Evolutionary conservation across 2,329 filamentous ascomycete genomes (phyloP).

Genomic region (Hymenoscyphus linearis): DNA sequence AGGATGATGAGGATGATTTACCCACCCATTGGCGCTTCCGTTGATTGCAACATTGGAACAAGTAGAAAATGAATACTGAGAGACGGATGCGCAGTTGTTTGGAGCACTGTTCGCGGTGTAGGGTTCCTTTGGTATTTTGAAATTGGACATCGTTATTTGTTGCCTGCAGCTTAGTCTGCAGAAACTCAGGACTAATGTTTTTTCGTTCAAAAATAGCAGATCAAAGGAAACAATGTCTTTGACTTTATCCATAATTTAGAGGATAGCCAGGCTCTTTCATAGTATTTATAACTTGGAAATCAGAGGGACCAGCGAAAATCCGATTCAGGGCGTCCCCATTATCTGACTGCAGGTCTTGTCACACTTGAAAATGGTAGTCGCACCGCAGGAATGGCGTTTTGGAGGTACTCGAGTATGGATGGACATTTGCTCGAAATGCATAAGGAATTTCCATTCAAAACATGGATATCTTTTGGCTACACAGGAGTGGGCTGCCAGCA

Average conservation of each 20-base stretch:
- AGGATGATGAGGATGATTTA: neutral
- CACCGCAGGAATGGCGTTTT: no score
- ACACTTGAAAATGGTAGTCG: no score
- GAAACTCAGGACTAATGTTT: neutral
- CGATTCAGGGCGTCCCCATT: no score
- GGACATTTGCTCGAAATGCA: no score
- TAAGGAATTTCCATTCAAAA: no score
- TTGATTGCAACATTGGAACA: neutral
- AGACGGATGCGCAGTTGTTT: neutral
- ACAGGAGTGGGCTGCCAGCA: no score
- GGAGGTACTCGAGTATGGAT: no score
- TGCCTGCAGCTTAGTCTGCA: neutral
- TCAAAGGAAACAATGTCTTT: neutral
- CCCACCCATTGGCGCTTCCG: neutral
- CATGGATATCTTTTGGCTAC: no score
- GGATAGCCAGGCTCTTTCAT: neutral
- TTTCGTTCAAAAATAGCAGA: neutral
- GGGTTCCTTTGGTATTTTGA: neutral
- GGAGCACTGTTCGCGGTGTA: neutral
- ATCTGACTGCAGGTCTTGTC: no score
- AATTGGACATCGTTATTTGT: neutral
- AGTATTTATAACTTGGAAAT: neutral
- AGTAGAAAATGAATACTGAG: neutral
- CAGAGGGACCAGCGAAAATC: no score
- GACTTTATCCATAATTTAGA: neutral